Percentiles rank a stretch among this genome's conserved stretches.
Evolutionary conservation across 2,329 filamentous ascomycete species (phyloP).

Genomic region (Nigrospora osmanthi): DNA sequence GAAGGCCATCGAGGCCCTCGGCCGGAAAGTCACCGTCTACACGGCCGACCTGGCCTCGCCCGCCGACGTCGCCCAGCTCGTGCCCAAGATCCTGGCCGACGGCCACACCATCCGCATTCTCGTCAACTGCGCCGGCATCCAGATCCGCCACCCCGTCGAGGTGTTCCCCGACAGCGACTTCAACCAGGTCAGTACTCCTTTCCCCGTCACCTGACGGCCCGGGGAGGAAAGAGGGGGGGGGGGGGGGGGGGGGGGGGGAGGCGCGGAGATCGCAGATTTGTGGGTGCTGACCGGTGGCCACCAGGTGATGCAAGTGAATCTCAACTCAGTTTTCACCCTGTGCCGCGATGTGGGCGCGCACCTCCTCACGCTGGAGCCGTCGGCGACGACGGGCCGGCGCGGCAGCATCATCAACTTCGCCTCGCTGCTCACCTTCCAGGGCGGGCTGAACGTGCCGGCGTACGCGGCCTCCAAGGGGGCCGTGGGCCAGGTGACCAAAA

Average conservation of each 20-base stretch:
- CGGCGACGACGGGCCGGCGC: conserved; percentile 33
- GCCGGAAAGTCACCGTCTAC: conserved; percentile 60
- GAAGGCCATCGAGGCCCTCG: conserved; percentile 53
- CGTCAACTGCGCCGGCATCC: conserved; percentile 82
- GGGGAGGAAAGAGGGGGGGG: too few species aligned
- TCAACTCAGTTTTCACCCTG: conserved; percentile 72
- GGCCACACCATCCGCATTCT: conserved; percentile 66
- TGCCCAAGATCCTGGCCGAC: conserved; percentile 53
- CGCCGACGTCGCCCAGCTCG: conserved; percentile 51
- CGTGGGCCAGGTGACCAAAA: conserved; percentile 47
- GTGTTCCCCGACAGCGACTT: conserved; percentile 2
- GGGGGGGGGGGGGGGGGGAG: too few species aligned
- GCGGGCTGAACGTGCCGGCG: conserved; percentile 79
- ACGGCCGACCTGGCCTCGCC: conserved; percentile 59
- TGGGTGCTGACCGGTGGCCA: conserved; percentile 22
- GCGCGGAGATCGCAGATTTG: neutral
- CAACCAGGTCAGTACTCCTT: neutral
- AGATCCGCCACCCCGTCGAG: conserved; percentile 62
- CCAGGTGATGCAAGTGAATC: conserved; percentile 79
- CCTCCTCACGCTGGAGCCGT: conserved; percentile 55
- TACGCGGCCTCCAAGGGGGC: conserved; percentile 53
- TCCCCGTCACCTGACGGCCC: too few species aligned
- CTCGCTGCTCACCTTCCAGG: conserved; percentile 75
- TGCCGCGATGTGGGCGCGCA: conserved; percentile 71
- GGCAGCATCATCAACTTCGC: conserved; percentile 81